Percentiles rank a stretch among this genome's conserved stretches.
Conservation (phyloP, 495 filamentous ascomycete genomes). For the Xylaria telfairii region DNA sequence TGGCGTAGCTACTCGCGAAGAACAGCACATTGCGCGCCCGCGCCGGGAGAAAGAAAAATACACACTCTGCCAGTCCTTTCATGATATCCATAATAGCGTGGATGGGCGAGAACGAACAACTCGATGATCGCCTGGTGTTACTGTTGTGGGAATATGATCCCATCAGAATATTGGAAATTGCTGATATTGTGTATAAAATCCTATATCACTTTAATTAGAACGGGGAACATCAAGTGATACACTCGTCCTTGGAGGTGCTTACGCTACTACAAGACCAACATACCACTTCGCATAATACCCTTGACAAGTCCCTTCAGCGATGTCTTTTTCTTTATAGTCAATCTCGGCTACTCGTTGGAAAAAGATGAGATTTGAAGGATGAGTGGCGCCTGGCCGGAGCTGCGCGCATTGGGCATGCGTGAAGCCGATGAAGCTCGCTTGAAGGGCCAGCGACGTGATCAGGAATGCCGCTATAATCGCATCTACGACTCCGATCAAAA, state of each 20-base stretch:
- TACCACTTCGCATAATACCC: neutral
- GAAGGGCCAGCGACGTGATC: neutral
- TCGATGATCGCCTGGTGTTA: neutral
- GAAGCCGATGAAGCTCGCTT: conserved; percentile 10
- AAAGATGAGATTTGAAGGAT: neutral
- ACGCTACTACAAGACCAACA: conserved; percentile 6
- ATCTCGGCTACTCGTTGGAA: conserved; percentile 6
- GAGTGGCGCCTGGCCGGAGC: neutral
- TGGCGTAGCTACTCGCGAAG: conserved; percentile 3
- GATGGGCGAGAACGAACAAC: neutral
- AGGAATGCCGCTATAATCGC: neutral
- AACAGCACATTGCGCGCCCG: neutral
- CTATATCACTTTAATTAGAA: neutral
- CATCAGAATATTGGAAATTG: neutral
- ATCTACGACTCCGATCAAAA: conserved; percentile 2
- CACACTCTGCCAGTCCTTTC: neutral
- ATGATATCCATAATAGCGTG: neutral
- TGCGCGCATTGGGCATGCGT: neutral
- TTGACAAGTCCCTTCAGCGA: neutral
- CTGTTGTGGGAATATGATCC: neutral
- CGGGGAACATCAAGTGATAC: neutral
- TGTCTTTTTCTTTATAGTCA: neutral
- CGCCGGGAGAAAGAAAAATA: neutral
- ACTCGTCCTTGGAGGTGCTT: neutral
- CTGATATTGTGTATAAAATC: conserved; percentile 3